Evolutionary conservation across 352 stramenopile species (phyloP), one percentile per base, ranked within the genome.

Genomic region (Peronosclerospora sorghi): DNA sequence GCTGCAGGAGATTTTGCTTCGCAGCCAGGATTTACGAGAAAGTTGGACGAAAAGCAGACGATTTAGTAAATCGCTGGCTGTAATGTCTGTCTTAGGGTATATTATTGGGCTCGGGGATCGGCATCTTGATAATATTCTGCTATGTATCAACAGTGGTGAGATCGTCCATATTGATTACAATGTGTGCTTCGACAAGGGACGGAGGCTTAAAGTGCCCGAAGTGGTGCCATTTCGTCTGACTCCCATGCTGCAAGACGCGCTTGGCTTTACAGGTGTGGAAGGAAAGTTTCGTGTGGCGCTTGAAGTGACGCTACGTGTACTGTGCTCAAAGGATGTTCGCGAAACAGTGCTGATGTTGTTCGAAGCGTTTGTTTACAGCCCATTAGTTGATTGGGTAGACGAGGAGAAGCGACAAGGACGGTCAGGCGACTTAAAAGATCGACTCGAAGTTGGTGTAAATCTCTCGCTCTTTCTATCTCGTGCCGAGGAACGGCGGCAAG

Each of bases 111-210:
- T 96, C 4, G 87, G 87, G 8, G 87, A 96, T 43, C 78, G 87
- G 1, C 87, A 96, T 51, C 58, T 95, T 19, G 82, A 94, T 58
- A 96, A 96, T 59, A 91, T 96, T 28, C 47, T 96, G 32, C 37
- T 96, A 12, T 89, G 86, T 30, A 42, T 64, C 1, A 63, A 79
- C 8, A 86, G 55, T 18, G 85, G 83, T 1, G 75, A 94, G 23
- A 52, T 96, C 8, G 68, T 96, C 7, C 86, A 96, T 46, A 96
- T 96, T 29, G 87, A 96, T 50, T 93, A 95, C 62, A 95, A 93
- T 34, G 71, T 96, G 5, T 95, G 80, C 42, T 96, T 96, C 40
- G 87, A 96, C 47, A 89, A 86, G 43, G 87, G 86, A 2, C 56
- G 59, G 24, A 80, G 65, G 37, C 65, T 96, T 0, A 93, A 93